Evolutionary conservation across 2,329 filamentous ascomycete species (phyloP).

Genomic region (Venturia aucupariae): DNA sequence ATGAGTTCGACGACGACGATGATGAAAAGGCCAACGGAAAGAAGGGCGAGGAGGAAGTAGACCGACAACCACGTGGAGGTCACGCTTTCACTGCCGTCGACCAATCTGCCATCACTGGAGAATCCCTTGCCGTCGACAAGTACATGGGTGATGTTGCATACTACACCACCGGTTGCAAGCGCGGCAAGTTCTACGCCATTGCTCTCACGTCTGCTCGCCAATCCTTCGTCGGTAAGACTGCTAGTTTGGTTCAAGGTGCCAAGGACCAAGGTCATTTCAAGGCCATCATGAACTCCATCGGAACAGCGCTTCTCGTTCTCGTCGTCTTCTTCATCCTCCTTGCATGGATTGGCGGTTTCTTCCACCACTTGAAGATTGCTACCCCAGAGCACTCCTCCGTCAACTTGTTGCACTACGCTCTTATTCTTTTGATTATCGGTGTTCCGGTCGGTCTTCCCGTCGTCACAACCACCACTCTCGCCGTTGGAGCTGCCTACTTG

Average conservation of each 20-base stretch:
- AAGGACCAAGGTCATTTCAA: conserved; percentile 73
- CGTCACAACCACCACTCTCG: conserved; percentile 68
- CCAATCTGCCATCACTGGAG: conserved; percentile 73
- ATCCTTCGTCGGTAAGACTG: conserved; percentile 71
- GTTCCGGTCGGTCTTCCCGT: conserved; percentile 72
- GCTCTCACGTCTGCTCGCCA: conserved; percentile 57
- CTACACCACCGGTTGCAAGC: conserved; percentile 76
- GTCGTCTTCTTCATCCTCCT: conserved; percentile 70
- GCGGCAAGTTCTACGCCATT: conserved; percentile 65
- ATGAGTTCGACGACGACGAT: conserved; percentile 36
- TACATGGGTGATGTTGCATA: conserved; percentile 69
- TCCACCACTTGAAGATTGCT: conserved; percentile 57
- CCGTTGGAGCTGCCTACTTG: conserved; percentile 68
- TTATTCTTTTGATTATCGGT: conserved; percentile 67
- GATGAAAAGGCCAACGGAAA: conserved; percentile 40
- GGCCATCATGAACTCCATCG: conserved; percentile 75
- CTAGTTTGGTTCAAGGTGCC: conserved; percentile 63
- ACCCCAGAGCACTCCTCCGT: conserved; percentile 48
- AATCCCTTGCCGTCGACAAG: conserved; percentile 70
- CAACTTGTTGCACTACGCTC: conserved; percentile 58
- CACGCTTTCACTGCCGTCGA: conserved; percentile 60
- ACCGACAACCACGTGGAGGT: conserved; percentile 21
- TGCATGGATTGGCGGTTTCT: conserved; percentile 72
- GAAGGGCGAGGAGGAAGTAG: conserved; percentile 42
- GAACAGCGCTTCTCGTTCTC: conserved; percentile 62